A percentile compares a stretch with the other conserved stretches of the same genome.
Evolutionary conservation across 164 flowering plant genomes (phyloP).

Genomic region (Buxus sempervirens): DNA sequence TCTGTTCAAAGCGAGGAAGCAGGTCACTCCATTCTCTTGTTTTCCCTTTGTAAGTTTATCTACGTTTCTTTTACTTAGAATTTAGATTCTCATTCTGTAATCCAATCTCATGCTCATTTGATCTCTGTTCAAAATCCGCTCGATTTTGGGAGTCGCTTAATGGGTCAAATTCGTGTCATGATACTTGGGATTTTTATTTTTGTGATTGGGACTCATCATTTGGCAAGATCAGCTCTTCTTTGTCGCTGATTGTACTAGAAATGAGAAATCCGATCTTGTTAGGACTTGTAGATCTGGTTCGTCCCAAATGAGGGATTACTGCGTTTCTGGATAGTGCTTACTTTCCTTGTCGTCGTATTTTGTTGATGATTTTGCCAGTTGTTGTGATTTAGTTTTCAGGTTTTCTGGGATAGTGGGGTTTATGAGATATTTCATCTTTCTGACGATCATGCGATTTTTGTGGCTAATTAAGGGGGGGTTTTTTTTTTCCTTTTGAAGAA

Average conservation of each 20-base stretch:
- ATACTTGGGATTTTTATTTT: slow-evolving; percentile 4
- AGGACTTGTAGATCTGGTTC: neutral
- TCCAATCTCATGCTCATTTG: neutral
- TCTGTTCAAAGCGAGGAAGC: slow-evolving; percentile 36
- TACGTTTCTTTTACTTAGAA: slow-evolving; percentile 51
- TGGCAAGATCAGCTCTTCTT: neutral
- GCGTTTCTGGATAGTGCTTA: neutral
- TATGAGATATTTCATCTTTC: neutral
- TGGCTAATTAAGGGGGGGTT: neutral
- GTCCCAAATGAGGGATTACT: neutral
- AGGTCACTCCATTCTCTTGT: slow-evolving; percentile 40
- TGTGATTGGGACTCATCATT: slow-evolving; percentile 7
- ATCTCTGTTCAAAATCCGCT: slow-evolving; percentile 31
- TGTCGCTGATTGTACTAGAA: neutral
- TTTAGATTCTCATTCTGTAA: slow-evolving; percentile 13
- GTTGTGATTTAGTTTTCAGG: too few species aligned
- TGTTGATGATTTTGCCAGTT: too few species aligned
- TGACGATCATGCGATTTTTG: neutral
- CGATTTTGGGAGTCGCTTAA: slow-evolving; percentile 12
- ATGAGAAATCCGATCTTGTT: slow-evolving; percentile 1
- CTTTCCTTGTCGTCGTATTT: neutral
- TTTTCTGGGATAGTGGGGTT: neutral
- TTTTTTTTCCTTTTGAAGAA: neutral
- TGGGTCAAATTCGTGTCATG: slow-evolving; percentile 20
- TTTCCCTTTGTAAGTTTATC: slow-evolving; percentile 56